Base-by-base conservation (phyloP, 2,329 filamentous ascomycete species). In the Monilinia polystroma region DNA sequence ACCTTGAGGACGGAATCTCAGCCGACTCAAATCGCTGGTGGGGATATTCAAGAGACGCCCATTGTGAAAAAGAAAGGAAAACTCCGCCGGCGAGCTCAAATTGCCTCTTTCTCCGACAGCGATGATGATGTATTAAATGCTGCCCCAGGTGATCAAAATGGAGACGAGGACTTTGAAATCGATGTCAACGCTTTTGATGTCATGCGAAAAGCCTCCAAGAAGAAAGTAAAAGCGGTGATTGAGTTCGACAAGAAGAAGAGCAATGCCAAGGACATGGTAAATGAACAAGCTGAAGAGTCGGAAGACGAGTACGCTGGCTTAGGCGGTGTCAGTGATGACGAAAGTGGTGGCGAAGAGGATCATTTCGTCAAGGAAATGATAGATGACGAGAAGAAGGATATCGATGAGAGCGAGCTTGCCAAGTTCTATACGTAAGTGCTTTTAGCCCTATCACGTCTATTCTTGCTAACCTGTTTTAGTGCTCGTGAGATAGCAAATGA, bases 301-400 rank as follows among this genome's bases (percentile, higher is more conserved):
- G 96, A 99, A 76, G 95, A 99, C 76, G 95, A 99, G 78, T 99
- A 98, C 77, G 94, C 93, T 51, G 95, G 95, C 5, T 83, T 99
- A 12, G 95, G 95, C 72, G 95, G 95, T 70, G 90, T 83, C 14
- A 94, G 93, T 77, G 93, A 94, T 68, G 94, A 98, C 72, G 92
- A 94, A 70, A 89, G 87, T 55, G 89, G 85, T 54, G 90, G 93
- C 67, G 86, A 91, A 68, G 90, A 89, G 47, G 87, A 91, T 67
- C 88, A 88, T 41, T 84, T 90, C 10, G 86, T 95, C 70, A 86
- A 90, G 72, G 88, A 92, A 70, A 96, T 99, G 87, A 97, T 99
- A 75, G 91, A 95, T 74, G 93, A 98, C 74, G 87, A 90, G 32
- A 87, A 86, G 66, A 88, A 94, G 70, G 84, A 90, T n/a, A 86